Conservation (phyloP, 2,329 filamentous ascomycete genomes). For the Furcasterigmium furcatum region DNA sequence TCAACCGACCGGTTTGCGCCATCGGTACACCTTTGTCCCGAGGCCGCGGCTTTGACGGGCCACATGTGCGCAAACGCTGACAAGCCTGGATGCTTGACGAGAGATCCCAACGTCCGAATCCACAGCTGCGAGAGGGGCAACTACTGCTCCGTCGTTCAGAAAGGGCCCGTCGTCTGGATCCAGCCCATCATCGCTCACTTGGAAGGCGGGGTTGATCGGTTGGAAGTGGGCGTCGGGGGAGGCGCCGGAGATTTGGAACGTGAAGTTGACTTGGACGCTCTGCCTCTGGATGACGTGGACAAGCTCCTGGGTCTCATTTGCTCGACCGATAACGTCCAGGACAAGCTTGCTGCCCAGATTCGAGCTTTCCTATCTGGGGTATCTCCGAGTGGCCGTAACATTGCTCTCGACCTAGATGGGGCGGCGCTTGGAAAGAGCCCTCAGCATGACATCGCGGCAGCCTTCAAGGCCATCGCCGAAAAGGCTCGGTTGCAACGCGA, state of each 20-base stretch:
- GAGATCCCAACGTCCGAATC: constrained; percentile 58
- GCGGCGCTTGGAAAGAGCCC: constrained; percentile 21
- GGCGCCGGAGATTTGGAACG: constrained; percentile 73
- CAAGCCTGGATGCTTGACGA: constrained; percentile 70
- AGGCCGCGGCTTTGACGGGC: constrained; percentile 68
- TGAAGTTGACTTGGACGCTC: constrained; percentile 61
- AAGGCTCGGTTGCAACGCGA: constrained; percentile 2
- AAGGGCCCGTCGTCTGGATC: constrained; percentile 65
- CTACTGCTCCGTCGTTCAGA: constrained; percentile 48
- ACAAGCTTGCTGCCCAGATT: constrained; percentile 2
- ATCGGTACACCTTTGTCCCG: constrained; percentile 41
- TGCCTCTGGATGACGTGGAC: constrained; percentile 50
- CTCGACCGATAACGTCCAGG: background rate
- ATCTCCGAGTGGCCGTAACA: constrained; percentile 21
- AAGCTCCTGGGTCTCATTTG: constrained; percentile 31
- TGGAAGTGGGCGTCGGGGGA: constrained; percentile 75
- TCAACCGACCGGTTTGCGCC: constrained; percentile 32
- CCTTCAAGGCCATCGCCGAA: constrained; percentile 18
- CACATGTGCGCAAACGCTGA: constrained; percentile 71
- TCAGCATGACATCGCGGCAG: constrained; percentile 18
- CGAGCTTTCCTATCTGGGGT: constrained; percentile 14
- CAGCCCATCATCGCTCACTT: constrained; percentile 71
- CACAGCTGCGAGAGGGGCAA: constrained; percentile 84
- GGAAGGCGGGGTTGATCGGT: constrained; percentile 57
- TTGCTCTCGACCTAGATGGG: constrained; percentile 27